phyloP scores from a whole-genome alignment of 495 filamentous ascomycete genomes.

The Penicillium bovifimosum region DNA sequence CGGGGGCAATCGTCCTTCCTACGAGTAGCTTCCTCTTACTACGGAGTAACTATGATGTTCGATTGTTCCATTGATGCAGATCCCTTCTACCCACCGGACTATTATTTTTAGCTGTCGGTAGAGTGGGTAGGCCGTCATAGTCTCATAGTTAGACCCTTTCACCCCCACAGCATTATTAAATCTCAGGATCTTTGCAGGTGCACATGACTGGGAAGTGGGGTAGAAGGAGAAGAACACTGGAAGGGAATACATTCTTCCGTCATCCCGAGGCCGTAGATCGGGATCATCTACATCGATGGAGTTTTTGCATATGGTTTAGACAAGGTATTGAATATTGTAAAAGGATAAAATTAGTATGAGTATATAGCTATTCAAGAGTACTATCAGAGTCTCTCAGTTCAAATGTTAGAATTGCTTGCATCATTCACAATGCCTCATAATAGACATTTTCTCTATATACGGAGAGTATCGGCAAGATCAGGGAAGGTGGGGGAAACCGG shows the following conservation, averaged over 20 bases:
- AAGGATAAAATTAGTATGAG: neutral
- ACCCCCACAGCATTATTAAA: neutral
- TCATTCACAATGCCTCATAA: neutral
- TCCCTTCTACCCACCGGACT: neutral
- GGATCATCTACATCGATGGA: neutral
- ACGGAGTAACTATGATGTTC: neutral
- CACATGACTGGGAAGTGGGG: conserved; percentile 8
- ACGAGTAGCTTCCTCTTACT: neutral
- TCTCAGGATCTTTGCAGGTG: conserved; percentile 5
- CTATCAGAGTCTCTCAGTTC: neutral
- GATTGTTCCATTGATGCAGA: neutral
- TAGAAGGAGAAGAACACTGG: neutral
- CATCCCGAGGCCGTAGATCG: conserved; percentile 8
- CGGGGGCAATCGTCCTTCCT: too few species aligned
- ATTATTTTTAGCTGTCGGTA: neutral
- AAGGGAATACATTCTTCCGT: conserved; percentile 7
- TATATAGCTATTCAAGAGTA: neutral
- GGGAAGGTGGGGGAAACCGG: conserved; percentile 3
- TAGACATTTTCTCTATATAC: neutral
- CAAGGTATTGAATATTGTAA: neutral
- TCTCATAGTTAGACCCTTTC: neutral
- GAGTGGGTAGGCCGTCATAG: too few species aligned
- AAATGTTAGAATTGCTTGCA: neutral
- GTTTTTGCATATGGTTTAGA: neutral
- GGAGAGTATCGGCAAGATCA: neutral